These are phyloP conservation scores for Mesembryanthemum crystallinum DNA, from an alignment of 148 eudicot genomes.

Conservation along the genomic window DNA sequence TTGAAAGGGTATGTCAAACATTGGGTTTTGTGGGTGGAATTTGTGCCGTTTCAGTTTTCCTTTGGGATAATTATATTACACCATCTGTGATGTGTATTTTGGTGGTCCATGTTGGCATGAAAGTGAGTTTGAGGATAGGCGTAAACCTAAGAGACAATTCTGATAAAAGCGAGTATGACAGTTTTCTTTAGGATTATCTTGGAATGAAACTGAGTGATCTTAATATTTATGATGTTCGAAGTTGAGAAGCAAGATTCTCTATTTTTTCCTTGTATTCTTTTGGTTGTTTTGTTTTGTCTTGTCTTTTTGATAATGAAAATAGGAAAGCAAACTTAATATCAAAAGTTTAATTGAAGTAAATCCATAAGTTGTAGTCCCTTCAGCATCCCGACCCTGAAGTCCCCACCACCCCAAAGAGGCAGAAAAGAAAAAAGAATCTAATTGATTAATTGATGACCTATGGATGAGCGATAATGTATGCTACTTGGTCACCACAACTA, in stretches of 20 bases:
- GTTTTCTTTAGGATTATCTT: conserved; percentile 22
- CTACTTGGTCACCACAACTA: background rate
- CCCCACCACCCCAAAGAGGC: background rate
- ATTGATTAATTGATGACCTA: background rate
- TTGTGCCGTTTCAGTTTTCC: conserved; percentile 29
- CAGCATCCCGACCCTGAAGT: background rate
- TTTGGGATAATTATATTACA: conserved; percentile 19
- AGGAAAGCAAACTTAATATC: background rate
- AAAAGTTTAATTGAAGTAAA: background rate
- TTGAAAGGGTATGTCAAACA: conserved; percentile 25
- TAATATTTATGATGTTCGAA: conserved; percentile 23
- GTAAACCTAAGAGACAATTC: conserved; percentile 22
- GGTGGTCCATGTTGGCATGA: conserved; percentile 31
- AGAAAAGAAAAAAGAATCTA: background rate
- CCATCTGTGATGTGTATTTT: conserved; percentile 25
- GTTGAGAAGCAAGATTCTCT: conserved; percentile 19
- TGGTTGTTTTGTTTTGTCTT: background rate
- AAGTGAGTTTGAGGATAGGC: conserved; percentile 22
- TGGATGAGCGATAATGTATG: conserved; percentile 1
- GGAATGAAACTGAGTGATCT: background rate
- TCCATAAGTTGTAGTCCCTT: background rate
- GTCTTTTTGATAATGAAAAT: background rate
- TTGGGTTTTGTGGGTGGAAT: conserved; percentile 21
- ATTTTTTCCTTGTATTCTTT: background rate
- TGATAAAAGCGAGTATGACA: conserved; percentile 16